A percentile compares a stretch with the other conserved stretches of the same genome.
These are phyloP conservation scores for Pythium aquatile DNA, from an alignment of 352 stramenopile genomes.

Conservation along the genomic window DNA sequence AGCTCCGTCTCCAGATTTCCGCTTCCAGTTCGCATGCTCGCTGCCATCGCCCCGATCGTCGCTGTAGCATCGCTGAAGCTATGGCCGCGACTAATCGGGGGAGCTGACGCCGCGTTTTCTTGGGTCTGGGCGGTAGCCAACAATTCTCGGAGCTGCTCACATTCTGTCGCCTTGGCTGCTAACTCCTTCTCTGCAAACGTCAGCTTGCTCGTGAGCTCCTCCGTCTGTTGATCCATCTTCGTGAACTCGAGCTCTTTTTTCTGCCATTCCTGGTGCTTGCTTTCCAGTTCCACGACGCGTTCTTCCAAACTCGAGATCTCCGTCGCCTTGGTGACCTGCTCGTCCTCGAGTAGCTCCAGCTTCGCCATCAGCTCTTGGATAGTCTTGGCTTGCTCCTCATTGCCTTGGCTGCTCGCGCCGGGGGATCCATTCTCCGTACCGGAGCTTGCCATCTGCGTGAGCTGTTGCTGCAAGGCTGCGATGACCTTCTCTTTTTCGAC, in stretches of 20 bases:
- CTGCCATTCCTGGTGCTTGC: conserved; percentile 36
- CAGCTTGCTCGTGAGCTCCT: conserved; percentile 53
- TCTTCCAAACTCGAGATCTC: conserved; percentile 58
- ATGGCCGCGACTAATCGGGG: neutral
- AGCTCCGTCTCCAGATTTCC: conserved; percentile 41
- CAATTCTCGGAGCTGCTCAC: conserved; percentile 39
- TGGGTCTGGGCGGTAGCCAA: conserved; percentile 5
- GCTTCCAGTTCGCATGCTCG: conserved; percentile 3
- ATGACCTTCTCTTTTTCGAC: conserved; percentile 60
- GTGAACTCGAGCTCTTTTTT: conserved; percentile 41
- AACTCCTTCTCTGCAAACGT: conserved; percentile 53
- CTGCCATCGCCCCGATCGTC: neutral
- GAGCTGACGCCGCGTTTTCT: neutral
- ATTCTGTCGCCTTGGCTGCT: conserved; percentile 46
- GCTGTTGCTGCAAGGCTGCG: conserved; percentile 35
- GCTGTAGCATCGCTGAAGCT: conserved; percentile 16
- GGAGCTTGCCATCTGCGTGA: conserved; percentile 12
- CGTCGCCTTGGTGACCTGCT: conserved; percentile 48
- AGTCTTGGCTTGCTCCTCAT: neutral
- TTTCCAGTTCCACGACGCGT: conserved; percentile 51
- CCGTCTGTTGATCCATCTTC: conserved; percentile 38
- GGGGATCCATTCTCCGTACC: neutral
- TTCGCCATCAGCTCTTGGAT: conserved; percentile 44
- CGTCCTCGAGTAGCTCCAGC: conserved; percentile 62
- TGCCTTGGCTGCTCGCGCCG: neutral